Evolutionary conservation across 2,329 filamentous ascomycete species (phyloP), one percentile per base, ranked within the genome.

Genomic region (Triangularia verruculosa): DNA sequence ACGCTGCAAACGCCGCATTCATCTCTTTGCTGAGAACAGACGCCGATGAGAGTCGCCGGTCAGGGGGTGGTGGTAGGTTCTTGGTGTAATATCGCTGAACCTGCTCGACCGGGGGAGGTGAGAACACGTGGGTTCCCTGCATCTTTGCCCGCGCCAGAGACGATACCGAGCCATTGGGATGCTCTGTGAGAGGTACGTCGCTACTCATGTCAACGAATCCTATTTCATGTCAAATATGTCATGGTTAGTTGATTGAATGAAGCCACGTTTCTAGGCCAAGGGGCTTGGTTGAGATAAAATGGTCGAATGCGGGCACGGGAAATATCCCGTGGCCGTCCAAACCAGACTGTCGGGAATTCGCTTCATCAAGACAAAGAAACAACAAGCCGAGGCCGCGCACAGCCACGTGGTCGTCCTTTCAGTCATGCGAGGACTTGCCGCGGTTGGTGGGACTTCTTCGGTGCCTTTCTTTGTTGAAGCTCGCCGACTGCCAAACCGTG

Each of bases 31-130:
- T 70, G 52, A 69, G 66, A 24, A 60, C 63, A 11, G 69, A 71
- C 6, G 66, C 27, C 8, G 28, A 17, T 15, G 70, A 69, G 4
- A 62, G 20, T 43, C 65, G 62, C 25, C 57, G 62, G 11, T 22
- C 32, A 30, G 61, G 51, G 12, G 72, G 72, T 8, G 71, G 57
- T 4, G 70, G 69, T 2, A 74, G 65, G 3, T 71, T 68, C 51
- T 68, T 74, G 43, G 55, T 69, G 39, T 68, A 62, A 61, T 75
- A 74, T n/a, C 53, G 56, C 47, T 66, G 59, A 7, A 68, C 17
- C 17, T 70, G 62, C 24, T 52, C 34, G 15, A 30, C 39, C 12
- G 68, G 65, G 3, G 64, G 63, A 30, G 64, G 66, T 12, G 55
- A 58, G n/a, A 28, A 39, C 13, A 22, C 20, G 24, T 53, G 17